Percentiles rank a stretch among this genome's conserved stretches.
Conservation (phyloP, 169 alveolate genomes). For the Plasmodium cynomolgi region DNA sequence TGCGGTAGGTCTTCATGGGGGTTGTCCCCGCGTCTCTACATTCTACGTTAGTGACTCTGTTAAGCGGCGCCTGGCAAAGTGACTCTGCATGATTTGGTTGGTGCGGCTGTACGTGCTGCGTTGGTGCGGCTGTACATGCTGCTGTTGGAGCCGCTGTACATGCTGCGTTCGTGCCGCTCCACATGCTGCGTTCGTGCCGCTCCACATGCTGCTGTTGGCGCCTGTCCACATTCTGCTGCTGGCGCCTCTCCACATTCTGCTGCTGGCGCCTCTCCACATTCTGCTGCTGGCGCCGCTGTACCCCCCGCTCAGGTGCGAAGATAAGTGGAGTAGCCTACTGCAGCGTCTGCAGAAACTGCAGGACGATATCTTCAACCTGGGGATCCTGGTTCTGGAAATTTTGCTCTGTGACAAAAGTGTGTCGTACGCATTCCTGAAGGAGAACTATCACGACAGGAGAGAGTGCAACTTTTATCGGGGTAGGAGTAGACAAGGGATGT, state of each 20-base stretch:
- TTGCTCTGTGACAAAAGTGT: conserved; percentile 13
- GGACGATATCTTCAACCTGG: conserved; percentile 58
- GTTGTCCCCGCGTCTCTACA: too few relatives aligned
- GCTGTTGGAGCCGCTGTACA: too few relatives aligned
- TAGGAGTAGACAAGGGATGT: conserved; percentile 6
- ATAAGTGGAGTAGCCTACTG: conserved; percentile 1
- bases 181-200: too few relatives aligned
- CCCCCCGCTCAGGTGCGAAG: background rate
- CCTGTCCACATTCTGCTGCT: too few relatives aligned
- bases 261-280: background rate
- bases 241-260: too few relatives aligned
- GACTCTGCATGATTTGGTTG: background rate
- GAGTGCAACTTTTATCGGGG: conserved; percentile 23
- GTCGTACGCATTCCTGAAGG: conserved; percentile 25
- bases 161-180: too few relatives aligned
- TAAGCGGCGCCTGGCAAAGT: background rate
- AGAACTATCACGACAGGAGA: background rate
- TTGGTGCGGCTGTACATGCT: background rate
- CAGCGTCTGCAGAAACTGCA: conserved; percentile 4
- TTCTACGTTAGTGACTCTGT: too few relatives aligned
- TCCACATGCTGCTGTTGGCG: background rate
- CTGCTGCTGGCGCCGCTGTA: background rate
- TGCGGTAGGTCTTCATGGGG: conserved; percentile 11
- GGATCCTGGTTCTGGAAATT: conserved; percentile 33
- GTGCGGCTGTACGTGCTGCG: too few relatives aligned